phyloP scores from a whole-genome alignment of 139 green algal species.

The Monoraphidium neglectum region DNA sequence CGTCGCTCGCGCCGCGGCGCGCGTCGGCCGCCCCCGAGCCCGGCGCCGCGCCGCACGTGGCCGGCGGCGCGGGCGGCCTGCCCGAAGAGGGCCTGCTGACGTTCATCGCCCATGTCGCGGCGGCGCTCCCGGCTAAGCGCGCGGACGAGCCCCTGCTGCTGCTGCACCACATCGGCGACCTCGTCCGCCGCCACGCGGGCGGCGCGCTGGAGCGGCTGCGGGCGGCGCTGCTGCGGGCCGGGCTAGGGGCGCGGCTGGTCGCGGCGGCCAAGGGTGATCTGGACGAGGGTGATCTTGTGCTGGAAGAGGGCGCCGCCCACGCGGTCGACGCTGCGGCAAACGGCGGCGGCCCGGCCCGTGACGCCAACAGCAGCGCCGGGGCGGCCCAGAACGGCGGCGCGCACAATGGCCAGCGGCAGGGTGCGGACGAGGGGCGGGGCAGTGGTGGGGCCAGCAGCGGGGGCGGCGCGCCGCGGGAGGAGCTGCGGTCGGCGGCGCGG shows the following conservation, averaged over 20 bases:
- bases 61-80: neutral
- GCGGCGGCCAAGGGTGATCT: conserved; percentile 3
- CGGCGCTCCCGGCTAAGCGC: conserved; percentile 55
- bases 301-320: conserved; percentile 5
- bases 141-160: conserved; percentile 74
- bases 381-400: neutral
- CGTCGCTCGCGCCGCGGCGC: neutral
- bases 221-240: conserved; percentile 10
- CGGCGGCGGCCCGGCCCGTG: no score
- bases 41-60: neutral
- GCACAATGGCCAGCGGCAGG: no score
- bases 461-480: neutral
- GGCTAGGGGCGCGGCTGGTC: conserved; percentile 11
- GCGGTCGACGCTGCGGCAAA: no score
- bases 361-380: neutral
- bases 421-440: neutral
- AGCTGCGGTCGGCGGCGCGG: conserved; percentile 35
- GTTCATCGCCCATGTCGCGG: conserved; percentile 56
- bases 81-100: conserved; percentile 41
- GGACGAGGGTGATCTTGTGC: neutral
- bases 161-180: conserved; percentile 57
- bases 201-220: conserved; percentile 12
- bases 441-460: neutral
- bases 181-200: conserved; percentile 49
- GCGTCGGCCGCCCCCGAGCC: neutral